phyloP scores from a whole-genome alignment of 2,329 filamentous ascomycete species.

The Rhinocladiella mackenziei region DNA sequence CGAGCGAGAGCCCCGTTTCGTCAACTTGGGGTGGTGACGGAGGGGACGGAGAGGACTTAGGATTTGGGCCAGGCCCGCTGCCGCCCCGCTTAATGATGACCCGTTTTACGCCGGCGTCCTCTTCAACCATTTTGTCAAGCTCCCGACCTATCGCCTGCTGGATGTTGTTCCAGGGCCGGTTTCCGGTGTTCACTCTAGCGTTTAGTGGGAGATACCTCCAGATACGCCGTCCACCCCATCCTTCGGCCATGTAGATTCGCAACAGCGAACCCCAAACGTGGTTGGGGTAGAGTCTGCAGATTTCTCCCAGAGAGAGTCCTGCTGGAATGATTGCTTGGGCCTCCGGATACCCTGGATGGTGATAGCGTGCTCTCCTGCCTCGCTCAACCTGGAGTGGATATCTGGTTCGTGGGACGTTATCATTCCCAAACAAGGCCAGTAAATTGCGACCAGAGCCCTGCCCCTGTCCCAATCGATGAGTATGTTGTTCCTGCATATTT shows the following conservation, averaged over 20 bases:
- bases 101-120: slow-evolving; percentile 12
- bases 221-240: slow-evolving; percentile 18
- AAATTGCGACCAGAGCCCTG: slow-evolving; percentile 7
- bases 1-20: too few relatives aligned
- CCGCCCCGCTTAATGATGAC: neutral
- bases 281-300: slow-evolving; percentile 21
- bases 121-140: slow-evolving; percentile 14
- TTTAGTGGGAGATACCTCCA: slow-evolving; percentile 18
- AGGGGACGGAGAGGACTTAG: neutral
- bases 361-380: neutral
- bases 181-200: slow-evolving; percentile 3
- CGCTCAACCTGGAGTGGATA: slow-evolving; percentile 5
- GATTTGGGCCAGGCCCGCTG: neutral
- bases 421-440: slow-evolving; percentile 13
- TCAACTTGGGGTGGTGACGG: too few relatives aligned
- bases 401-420: slow-evolving; percentile 8
- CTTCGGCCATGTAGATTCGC: slow-evolving; percentile 24
- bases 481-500: neutral
- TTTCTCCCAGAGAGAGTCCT: slow-evolving; percentile 16
- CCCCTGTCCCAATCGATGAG: slow-evolving; percentile 3
- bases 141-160: slow-evolving; percentile 25
- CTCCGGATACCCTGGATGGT: neutral
- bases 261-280: slow-evolving; percentile 27
- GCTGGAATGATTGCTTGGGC: slow-evolving; percentile 15
- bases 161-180: slow-evolving; percentile 26